Evolutionary conservation across 2,329 filamentous ascomycete genomes (phyloP).

Genomic region (Shiraia bambusicola): DNA sequence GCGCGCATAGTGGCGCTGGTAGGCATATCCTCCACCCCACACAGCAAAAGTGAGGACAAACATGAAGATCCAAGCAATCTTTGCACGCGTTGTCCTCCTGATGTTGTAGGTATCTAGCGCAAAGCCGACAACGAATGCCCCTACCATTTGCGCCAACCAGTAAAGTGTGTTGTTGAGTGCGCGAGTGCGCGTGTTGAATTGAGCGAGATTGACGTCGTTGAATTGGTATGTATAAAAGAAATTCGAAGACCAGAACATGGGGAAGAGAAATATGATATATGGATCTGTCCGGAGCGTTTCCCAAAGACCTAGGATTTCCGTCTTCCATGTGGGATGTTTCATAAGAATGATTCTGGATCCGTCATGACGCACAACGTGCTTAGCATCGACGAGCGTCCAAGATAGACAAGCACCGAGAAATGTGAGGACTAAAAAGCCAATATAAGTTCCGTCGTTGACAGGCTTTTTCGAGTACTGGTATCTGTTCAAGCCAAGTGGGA

Average conservation of each 20-base stretch:
- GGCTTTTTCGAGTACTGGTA: conserved; percentile 50
- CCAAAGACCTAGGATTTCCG: conserved; percentile 72
- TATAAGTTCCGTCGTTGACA: conserved; percentile 73
- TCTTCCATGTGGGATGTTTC: conserved; percentile 82
- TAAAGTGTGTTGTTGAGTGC: conserved; percentile 74
- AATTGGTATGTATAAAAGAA: conserved; percentile 79
- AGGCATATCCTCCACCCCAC: conserved; percentile 80
- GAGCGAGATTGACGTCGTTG: conserved; percentile 67
- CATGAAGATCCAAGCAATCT: conserved; percentile 59
- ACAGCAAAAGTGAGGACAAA: conserved; percentile 69
- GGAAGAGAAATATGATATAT: conserved; percentile 72
- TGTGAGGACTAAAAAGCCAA: conserved; percentile 81
- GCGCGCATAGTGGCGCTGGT: conserved; percentile 60
- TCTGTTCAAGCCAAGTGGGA: conserved; percentile 69
- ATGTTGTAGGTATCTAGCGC: conserved; percentile 60
- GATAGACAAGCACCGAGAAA: conserved; percentile 67
- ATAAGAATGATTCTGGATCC: conserved; percentile 75
- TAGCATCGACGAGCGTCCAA: conserved; percentile 68
- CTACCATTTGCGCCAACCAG: conserved; percentile 73
- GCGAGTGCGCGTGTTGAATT: conserved; percentile 70
- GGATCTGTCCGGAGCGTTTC: conserved; percentile 68
- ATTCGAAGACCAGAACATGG: conserved; percentile 76
- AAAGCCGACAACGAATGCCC: conserved; percentile 68
- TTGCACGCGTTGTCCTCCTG: conserved; percentile 66
- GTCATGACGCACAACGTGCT: conserved; percentile 69